These are phyloP conservation scores for Lepraria neglecta DNA, from an alignment of 495 filamentous ascomycete species.

Conservation along the genomic window DNA sequence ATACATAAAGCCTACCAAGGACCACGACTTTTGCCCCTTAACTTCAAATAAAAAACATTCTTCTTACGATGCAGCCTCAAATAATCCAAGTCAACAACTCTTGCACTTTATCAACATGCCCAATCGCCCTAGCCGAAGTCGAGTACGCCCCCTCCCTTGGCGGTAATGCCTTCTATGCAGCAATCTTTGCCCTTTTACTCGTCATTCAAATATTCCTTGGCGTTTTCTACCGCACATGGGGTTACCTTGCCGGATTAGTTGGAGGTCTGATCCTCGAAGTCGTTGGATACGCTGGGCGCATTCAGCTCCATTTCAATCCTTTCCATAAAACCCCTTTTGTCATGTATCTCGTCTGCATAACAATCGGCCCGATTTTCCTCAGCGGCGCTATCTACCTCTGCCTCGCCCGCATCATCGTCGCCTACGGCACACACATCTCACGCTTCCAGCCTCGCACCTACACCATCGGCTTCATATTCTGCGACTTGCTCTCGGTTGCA, in stretches of 20 bases:
- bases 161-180: conserved; percentile 37
- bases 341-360: conserved; percentile 47
- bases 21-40: no score
- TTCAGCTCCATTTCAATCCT: conserved; percentile 32
- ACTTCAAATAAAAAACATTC: no score
- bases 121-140: conserved; percentile 31
- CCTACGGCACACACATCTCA: conserved; percentile 56
- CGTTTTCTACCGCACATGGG: conserved; percentile 33
- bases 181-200: conserved; percentile 31
- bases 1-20: neutral
- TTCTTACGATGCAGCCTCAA: neutral
- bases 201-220: conserved; percentile 30
- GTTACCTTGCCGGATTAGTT: conserved; percentile 28
- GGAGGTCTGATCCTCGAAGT: conserved; percentile 35
- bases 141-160: conserved; percentile 35
- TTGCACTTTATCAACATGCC: conserved; percentile 39
- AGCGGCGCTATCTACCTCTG: conserved; percentile 61
- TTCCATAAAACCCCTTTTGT: conserved; percentile 34
- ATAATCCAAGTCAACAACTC: neutral
- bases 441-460: conserved; percentile 48
- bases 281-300: conserved; percentile 34
- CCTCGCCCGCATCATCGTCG: conserved; percentile 51
- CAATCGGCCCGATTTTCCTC: conserved; percentile 59
- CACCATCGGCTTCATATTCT: conserved; percentile 48
- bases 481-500: conserved; percentile 56